Base-by-base conservation (phyloP, 2,329 filamentous ascomycete genomes). In the Hypoxylon sp. region DNA sequence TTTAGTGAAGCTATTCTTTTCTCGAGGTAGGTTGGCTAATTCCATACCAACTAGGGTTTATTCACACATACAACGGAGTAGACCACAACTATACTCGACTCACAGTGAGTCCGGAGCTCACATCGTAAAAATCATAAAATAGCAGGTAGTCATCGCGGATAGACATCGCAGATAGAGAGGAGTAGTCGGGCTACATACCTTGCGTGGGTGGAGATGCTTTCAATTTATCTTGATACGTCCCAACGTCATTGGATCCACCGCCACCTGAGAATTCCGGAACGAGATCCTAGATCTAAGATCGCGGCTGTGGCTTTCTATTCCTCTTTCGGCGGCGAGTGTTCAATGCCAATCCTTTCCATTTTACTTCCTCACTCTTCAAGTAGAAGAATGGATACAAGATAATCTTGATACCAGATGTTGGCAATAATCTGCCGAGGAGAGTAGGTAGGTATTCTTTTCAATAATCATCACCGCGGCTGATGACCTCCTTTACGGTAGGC, bases 381-480 rank as follows among this genome's bases (percentile, higher is more conserved):
- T 6, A n/a, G 6, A 20, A 20, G 37, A 10, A 20, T 6, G 32
- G 8, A 15, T n/a, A n/a, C n/a, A n/a, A n/a, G n/a, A n/a, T n/a
- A n/a, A n/a, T n/a, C n/a, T n/a, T n/a, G n/a, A n/a, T n/a, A n/a
- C n/a, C n/a, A n/a, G n/a, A n/a, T n/a, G n/a, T n/a, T n/a, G n/a
- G n/a, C n/a, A n/a, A n/a, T n/a, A n/a, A n/a, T n/a, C n/a, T n/a
- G n/a, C n/a, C n/a, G n/a, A n/a, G n/a, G n/a, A n/a, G n/a, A n/a
- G n/a, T n/a, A n/a, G n/a, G n/a, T n/a, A n/a, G 19, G 1, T 2
- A 32, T 48, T 32, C 57, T 55, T 62, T 51, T 86, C n/a, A 96
- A 77, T 92, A 96, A 76, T 96, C 92, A 56, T 95, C 91, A 68
- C 92, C 92, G 65, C 92, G 88, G 78, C 90, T 94, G 72, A 96